Evolutionary conservation across 306 rosid species (phyloP).

Genomic region (Casuarina cunninghamiana): DNA sequence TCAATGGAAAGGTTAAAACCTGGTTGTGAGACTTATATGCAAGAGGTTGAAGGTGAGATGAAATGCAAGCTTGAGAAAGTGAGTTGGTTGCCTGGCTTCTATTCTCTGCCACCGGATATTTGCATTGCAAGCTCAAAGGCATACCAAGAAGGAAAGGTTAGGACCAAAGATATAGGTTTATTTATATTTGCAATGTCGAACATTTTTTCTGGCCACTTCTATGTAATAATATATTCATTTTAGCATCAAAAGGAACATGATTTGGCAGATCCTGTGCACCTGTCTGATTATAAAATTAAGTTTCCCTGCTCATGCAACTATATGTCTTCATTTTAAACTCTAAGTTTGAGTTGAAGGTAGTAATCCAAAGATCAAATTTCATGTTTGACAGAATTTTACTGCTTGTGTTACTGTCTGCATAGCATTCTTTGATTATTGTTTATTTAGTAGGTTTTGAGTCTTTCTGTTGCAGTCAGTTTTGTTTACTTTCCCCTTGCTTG

Average conservation of each 20-base stretch:
- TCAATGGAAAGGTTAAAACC: conserved; percentile 63
- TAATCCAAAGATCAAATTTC: neutral
- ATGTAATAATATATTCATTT: neutral
- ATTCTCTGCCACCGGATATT: conserved; percentile 63
- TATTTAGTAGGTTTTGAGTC: neutral
- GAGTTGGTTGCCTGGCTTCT: conserved; percentile 72
- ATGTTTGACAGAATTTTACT: neutral
- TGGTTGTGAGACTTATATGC: conserved; percentile 58
- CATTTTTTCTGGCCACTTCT: neutral
- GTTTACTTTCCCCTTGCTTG: neutral
- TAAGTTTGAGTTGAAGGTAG: neutral
- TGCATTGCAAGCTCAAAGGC: conserved; percentile 69
- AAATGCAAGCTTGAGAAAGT: conserved; percentile 59
- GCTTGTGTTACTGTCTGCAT: neutral
- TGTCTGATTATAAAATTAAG: neutral
- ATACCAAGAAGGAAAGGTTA: conserved; percentile 76
- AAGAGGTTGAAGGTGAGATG: conserved; percentile 66
- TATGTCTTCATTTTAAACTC: neutral
- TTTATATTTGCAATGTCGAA: neutral
- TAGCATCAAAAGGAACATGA: neutral
- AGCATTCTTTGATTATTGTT: neutral
- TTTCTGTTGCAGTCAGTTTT: neutral
- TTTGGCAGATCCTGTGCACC: neutral
- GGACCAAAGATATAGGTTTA: neutral
- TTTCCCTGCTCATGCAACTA: neutral